Evolutionary conservation across 768 basidiomycete species (phyloP).

Genomic region (Suillus placidus): DNA sequence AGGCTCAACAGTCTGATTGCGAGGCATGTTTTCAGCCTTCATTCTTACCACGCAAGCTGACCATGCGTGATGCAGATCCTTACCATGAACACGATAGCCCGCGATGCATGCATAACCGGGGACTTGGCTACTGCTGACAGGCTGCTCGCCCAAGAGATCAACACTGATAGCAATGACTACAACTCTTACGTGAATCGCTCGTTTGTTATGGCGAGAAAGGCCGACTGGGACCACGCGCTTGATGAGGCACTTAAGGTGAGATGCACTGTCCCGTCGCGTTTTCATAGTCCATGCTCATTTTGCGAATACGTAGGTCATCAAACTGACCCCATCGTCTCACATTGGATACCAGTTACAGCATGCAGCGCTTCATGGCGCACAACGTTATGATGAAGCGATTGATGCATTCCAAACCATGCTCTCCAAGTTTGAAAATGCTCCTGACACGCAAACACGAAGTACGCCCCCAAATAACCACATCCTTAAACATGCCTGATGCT

Average conservation of each 20-base stretch:
- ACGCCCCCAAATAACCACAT: not conserved
- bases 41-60: not conserved
- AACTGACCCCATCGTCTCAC: not conserved
- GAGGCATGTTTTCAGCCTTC: not conserved
- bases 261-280: not conserved
- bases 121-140: not conserved
- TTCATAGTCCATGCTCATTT: not conserved
- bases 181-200: not conserved
- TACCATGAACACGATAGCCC: not conserved
- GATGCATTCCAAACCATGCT: not conserved
- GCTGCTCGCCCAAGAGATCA: not conserved
- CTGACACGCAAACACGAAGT: not conserved
- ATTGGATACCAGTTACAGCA: not conserved
- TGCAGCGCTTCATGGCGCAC: not conserved
- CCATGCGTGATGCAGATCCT: not conserved
- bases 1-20: not conserved
- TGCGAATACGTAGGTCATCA: not conserved
- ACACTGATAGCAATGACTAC: not conserved
- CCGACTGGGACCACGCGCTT: not conserved
- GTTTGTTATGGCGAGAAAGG: not conserved
- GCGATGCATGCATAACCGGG: not conserved
- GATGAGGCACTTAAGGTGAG: not conserved
- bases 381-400: not conserved
- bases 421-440: not conserved
- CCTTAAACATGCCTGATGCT: not conserved